Conservation (phyloP, 768 basidiomycete genomes). For the Pisolithus sp. region DNA sequence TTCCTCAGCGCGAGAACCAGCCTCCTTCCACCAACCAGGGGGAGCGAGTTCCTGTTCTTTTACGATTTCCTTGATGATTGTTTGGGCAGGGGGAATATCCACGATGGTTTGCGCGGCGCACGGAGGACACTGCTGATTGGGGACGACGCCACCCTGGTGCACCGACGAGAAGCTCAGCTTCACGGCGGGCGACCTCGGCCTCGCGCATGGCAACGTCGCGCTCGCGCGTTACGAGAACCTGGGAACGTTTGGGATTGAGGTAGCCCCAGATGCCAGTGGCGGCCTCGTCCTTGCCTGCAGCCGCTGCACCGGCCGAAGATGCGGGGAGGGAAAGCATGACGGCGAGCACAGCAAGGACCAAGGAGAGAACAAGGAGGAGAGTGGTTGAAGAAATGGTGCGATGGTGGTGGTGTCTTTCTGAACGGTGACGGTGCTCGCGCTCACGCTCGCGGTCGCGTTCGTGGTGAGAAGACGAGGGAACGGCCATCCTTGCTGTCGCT, state of each 20-base stretch:
- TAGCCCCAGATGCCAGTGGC: constrained; percentile 60
- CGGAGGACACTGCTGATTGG: constrained; percentile 52
- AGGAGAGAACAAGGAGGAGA: constrained; percentile 77
- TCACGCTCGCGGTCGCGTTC: constrained; percentile 47
- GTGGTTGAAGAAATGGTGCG: constrained; percentile 88
- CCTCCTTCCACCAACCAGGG: constrained; percentile 70
- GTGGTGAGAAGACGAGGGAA: constrained; percentile 77
- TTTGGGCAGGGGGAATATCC: constrained; percentile 60
- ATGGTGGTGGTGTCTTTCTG: constrained; percentile 66
- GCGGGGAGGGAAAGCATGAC: constrained; percentile 85
- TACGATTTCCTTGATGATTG: constrained; percentile 82
- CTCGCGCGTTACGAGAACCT: constrained; percentile 75
- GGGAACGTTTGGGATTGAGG: constrained; percentile 76
- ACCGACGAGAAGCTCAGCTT: constrained; percentile 78
- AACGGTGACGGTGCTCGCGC: constrained; percentile 50
- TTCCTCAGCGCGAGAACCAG: constrained; percentile 70
- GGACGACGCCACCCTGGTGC: constrained; percentile 76
- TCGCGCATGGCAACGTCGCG: constrained; percentile 75
- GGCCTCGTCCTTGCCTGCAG: constrained; percentile 29
- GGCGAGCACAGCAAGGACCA: constrained; percentile 81
- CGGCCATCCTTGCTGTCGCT: constrained; percentile 57
- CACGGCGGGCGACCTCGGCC: constrained; percentile 83
- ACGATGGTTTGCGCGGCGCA: constrained; percentile 50
- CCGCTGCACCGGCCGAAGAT: constrained; percentile 29
- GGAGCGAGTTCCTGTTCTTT: constrained; percentile 75